Percentiles rank a stretch among this genome's conserved stretches.
Conservation (phyloP, 768 basidiomycete species). For the Mrakia gelida region DNA sequence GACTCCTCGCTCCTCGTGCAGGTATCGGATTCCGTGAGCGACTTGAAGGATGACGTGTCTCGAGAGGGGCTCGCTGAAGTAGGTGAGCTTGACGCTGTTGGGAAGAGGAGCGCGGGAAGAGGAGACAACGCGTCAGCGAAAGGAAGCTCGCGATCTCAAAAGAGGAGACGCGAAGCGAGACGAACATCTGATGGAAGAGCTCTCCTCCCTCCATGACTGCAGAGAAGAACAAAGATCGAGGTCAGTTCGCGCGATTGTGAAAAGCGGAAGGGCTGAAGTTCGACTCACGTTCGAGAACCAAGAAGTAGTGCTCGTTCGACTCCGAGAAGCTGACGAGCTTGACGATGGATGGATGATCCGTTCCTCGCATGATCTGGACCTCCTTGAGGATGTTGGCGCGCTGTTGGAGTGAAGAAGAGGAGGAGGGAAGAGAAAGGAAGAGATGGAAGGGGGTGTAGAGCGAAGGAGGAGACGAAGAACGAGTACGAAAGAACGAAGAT, state of each 20-base stretch:
- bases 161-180: not conserved
- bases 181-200: slow-evolving; percentile 85
- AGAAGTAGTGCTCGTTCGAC: slow-evolving; percentile 86
- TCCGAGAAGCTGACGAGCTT: slow-evolving; percentile 89
- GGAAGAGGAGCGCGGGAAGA: not conserved
- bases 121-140: not conserved
- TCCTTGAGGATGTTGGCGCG: slow-evolving; percentile 98
- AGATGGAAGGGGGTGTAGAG: slow-evolving; percentile 1
- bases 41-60: slow-evolving; percentile 97
- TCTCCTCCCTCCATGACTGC: slow-evolving; percentile 96
- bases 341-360: slow-evolving; percentile 84
- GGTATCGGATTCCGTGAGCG: slow-evolving; percentile 84
- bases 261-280: not conserved
- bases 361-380: slow-evolving; percentile 98
- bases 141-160: not conserved
- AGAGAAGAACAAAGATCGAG: slow-evolving; percentile 1
- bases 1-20: slow-evolving; percentile 96
- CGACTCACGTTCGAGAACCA: slow-evolving; percentile 78
- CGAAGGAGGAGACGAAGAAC: slow-evolving; percentile 34
- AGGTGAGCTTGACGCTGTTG: slow-evolving; percentile 80
- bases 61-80: slow-evolving; percentile 95
- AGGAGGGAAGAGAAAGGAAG: not conserved
- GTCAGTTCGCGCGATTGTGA: not conserved
- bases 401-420: slow-evolving; percentile 48
- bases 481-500: slow-evolving; percentile 4